Percentiles rank a stretch among this genome's conserved stretches.
Conservation (phyloP, 768 basidiomycete genomes). For the Leccinum sublutescens region DNA sequence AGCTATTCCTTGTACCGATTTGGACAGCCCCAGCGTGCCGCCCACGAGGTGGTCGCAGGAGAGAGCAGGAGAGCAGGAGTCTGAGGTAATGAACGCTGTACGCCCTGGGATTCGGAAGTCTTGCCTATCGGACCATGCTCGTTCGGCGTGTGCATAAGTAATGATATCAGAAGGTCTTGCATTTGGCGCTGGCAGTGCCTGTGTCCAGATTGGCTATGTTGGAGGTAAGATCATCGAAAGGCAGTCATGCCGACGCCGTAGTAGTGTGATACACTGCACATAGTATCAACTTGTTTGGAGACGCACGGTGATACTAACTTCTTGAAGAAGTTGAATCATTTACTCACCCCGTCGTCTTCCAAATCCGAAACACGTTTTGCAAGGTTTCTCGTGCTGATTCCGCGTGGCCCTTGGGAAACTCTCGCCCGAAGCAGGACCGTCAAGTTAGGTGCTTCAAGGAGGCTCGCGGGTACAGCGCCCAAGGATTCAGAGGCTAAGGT, state of each 20-base stretch:
- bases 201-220: not conserved
- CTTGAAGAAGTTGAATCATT: not conserved
- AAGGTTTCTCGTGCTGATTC: not conserved
- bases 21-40: not conserved
- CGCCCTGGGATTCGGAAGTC: conserved; percentile 11
- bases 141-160: conserved; percentile 13
- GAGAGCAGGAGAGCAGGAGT: not conserved
- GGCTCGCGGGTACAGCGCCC: not conserved
- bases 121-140: conserved; percentile 12
- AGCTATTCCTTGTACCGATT: conserved; percentile 4
- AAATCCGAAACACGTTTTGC: not conserved
- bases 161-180: not conserved
- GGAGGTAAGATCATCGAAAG: not conserved
- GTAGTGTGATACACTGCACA: not conserved
- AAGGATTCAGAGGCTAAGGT: too few species aligned
- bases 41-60: conserved; percentile 16
- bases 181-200: not conserved
- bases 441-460: not conserved
- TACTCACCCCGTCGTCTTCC: not conserved
- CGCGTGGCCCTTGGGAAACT: not conserved
- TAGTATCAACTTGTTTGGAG: too few species aligned
- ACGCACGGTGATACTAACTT: too few species aligned
- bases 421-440: not conserved
- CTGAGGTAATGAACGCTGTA: conserved; percentile 24
- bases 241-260: not conserved